Evolutionary conservation across 2,329 filamentous ascomycete genomes (phyloP), one percentile per base, ranked within the genome.

Genomic region (Tolypocladium sp.): DNA sequence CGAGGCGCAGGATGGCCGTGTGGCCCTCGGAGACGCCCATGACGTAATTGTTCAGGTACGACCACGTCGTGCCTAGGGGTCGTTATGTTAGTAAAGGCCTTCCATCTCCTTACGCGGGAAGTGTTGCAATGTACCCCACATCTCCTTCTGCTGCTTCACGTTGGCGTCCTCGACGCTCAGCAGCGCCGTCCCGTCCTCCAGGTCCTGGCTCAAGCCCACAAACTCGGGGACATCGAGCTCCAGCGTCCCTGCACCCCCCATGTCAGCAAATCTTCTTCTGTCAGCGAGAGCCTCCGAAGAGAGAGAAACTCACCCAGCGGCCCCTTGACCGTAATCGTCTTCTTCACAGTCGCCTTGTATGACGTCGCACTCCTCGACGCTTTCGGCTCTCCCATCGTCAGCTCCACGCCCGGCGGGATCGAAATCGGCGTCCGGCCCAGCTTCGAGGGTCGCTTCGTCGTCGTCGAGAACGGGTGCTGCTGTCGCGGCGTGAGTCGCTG

Each of bases 1-100:
- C 92, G 57, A 99, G 82, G 64, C 93, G 88, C 57, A 99, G 81
- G 67, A 99, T 92, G 40, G 92, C 92, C 22, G 91, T 92, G 76
- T 99, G 94, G 41, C 94, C 94, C 82, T 99, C 94, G 42, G 91
- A 96, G 27, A 99, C 94, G 61, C 94, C 94, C 63, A 92, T 85
- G 62, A 99, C 89, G 78, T 95, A 86, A 73, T 94, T 95, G 68
- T 90, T 89, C 58, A 99, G 82, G 71, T 96, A 93, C 40, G 92
- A 87, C 77, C 94, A 92, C 52, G 87, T 89, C 7, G 93, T 97
- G 63, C 92, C 92, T 96, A 63, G 6, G 6, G 4, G 15, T 20
- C 25, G 22, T 20, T 25, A 2, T 12, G 33, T 49, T 15, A 53
- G 56, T 6, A 22, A 56, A 10, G 15, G 20, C 12, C 25, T 40